Percentiles rank a stretch among this genome's conserved stretches.
These are phyloP conservation scores for Penicillium maclennaniae DNA, from an alignment of 495 filamentous ascomycete species.

Conservation along the genomic window DNA sequence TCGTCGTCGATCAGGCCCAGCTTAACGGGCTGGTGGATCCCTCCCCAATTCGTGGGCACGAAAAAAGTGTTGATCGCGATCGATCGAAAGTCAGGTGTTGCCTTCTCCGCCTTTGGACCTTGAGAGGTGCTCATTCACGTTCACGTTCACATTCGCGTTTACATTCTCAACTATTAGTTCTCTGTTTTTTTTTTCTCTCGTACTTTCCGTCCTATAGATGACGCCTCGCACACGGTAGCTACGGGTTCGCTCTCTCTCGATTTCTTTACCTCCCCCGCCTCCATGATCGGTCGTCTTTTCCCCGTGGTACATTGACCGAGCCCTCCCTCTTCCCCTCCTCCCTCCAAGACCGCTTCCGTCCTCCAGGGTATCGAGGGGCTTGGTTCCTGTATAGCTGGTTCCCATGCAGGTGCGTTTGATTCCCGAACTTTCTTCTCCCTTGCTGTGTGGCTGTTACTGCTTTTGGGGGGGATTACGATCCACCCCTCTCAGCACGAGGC, in stretches of 20 bases:
- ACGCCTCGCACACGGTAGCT: conserved; percentile 12
- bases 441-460: not conserved
- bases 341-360: conserved; percentile 21
- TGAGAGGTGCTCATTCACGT: not conserved
- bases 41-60: not conserved
- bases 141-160: not conserved
- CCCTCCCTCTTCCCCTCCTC: conserved; percentile 14
- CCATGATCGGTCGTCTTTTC: conserved; percentile 38
- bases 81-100: conserved; percentile 7
- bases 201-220: conserved; percentile 10
- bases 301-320: conserved; percentile 42
- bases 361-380: conserved; percentile 27
- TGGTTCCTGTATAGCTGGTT: conserved; percentile 33
- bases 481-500: not conserved
- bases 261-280: conserved; percentile 35
- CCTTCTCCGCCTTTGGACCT: conserved; percentile 6
- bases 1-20: not conserved
- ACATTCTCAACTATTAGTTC: not conserved
- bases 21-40: not conserved
- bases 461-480: not conserved
- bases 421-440: conserved; percentile 6
- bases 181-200: not conserved
- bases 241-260: conserved; percentile 11
- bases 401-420: conserved; percentile 43
- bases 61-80: not conserved